Evolutionary conservation across 106 monocot genomes (phyloP).

Genomic region (Dendrobium huoshanense): DNA sequence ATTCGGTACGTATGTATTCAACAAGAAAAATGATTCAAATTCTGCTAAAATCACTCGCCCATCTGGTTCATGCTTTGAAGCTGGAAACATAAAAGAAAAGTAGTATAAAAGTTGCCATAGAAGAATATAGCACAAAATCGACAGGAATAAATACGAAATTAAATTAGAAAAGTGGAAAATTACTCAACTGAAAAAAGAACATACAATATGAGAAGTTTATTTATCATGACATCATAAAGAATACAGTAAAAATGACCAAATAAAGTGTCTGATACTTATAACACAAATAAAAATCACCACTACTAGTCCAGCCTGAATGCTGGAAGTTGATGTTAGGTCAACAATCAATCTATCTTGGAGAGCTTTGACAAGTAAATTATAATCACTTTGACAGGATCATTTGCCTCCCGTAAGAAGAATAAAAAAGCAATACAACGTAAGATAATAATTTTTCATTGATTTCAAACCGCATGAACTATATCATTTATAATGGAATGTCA

Average conservation of each 20-base stretch:
- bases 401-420: no score
- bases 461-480: not conserved
- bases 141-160: not conserved
- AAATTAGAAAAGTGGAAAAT: not conserved
- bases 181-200: not conserved
- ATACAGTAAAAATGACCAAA: not conserved
- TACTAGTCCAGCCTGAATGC: not conserved
- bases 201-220: not conserved
- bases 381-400: not conserved
- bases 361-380: not conserved
- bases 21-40: slow-evolving; percentile 70
- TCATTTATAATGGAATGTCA: not conserved
- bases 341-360: not conserved
- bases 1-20: slow-evolving; percentile 92
- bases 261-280: not conserved
- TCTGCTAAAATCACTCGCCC: slow-evolving; percentile 97
- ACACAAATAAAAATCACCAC: not conserved
- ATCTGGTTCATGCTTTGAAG: slow-evolving; percentile 88
- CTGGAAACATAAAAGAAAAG: slow-evolving; percentile 35
- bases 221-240: not conserved
- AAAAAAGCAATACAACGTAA: not conserved
- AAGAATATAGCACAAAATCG: not conserved
- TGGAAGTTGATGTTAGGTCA: not conserved
- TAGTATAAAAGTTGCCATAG: not conserved
- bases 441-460: not conserved